phyloP scores from a whole-genome alignment of 164 flowering plant genomes.

The Sextonia rubra region DNA sequence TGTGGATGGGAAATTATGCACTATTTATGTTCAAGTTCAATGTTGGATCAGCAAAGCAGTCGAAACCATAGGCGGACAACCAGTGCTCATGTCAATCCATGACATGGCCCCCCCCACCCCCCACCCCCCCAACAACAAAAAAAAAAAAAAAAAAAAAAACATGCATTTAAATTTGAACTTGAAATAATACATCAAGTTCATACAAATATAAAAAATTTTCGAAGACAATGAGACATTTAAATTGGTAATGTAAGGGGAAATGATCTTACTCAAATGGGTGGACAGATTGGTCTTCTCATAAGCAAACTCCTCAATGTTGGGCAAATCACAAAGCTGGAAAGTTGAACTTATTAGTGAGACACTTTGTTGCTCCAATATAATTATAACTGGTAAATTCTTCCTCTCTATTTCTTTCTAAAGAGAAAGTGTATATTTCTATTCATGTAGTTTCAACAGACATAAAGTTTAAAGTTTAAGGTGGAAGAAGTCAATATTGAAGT shows the following conservation, averaged over 20 bases:
- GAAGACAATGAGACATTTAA: neutral
- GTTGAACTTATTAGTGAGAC: too few species aligned
- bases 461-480: too few species aligned
- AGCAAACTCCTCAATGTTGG: slow-evolving; percentile 84
- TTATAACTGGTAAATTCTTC: too few species aligned
- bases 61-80: neutral
- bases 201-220: neutral
- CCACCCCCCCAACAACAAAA: too few species aligned
- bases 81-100: too few species aligned
- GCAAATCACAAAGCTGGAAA: slow-evolving; percentile 42
- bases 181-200: neutral
- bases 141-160: too few species aligned
- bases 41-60: neutral
- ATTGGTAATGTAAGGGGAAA: neutral
- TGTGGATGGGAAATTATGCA: neutral
- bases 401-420: too few species aligned
- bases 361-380: too few species aligned
- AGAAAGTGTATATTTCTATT: too few species aligned
- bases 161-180: neutral
- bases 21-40: neutral
- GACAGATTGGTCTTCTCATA: slow-evolving; percentile 32
- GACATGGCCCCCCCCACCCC: too few species aligned
- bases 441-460: too few species aligned
- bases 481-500: too few species aligned
- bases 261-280: slow-evolving; percentile 31